Evolutionary conservation across 257 asterid genomes (phyloP).

Genomic region (Haberlea rhodopensis): DNA sequence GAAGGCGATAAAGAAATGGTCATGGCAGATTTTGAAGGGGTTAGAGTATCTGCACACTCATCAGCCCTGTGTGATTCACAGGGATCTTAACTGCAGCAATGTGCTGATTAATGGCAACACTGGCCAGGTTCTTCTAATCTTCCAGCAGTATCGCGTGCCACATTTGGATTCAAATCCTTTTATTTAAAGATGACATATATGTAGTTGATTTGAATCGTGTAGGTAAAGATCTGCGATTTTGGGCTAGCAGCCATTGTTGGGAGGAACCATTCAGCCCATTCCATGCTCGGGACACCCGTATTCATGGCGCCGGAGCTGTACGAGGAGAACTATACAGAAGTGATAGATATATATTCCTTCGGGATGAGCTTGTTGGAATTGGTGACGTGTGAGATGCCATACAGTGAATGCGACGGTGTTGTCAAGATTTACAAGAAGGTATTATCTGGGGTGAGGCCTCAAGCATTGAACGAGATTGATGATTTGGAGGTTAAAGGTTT

Average conservation of each 20-base stretch:
- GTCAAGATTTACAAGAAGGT: constrained; percentile 77
- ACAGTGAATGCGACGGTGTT: constrained; percentile 61
- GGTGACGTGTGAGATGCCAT: constrained; percentile 70
- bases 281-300: constrained; percentile 79
- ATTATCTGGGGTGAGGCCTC: constrained; percentile 63
- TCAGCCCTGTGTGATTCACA: constrained; percentile 70
- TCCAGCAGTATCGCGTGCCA: too few species aligned
- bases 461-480: constrained; percentile 64
- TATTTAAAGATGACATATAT: too few species aligned
- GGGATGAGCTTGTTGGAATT: constrained; percentile 87
- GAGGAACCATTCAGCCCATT: constrained; percentile 58
- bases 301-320: constrained; percentile 87
- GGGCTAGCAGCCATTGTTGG: constrained; percentile 71
- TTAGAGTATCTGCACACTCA: constrained; percentile 70
- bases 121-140: too few species aligned
- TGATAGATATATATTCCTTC: constrained; percentile 64
- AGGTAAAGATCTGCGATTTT: constrained; percentile 86
- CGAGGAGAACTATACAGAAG: constrained; percentile 68
- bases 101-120: constrained; percentile 78
- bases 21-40: constrained; percentile 71
- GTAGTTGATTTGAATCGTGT: too few species aligned
- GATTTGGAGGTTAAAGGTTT: constrained; percentile 55
- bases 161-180: too few species aligned
- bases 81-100: constrained; percentile 87
- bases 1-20: constrained; percentile 82